Evolutionary conservation across 768 basidiomycete species (phyloP), one percentile per base, ranked within the genome.

Genomic region (Auricularia sp.): DNA sequence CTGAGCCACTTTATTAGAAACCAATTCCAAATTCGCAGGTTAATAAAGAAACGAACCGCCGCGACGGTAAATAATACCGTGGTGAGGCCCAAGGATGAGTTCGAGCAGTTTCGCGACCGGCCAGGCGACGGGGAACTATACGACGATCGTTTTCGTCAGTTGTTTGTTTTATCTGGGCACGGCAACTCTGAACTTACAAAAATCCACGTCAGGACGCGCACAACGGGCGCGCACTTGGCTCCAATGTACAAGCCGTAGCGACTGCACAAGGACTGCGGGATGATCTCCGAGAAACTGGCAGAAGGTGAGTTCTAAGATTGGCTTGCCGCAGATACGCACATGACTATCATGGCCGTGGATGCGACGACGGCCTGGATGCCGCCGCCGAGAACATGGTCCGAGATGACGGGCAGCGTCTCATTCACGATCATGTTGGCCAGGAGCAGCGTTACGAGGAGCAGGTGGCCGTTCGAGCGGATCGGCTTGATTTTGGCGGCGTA

Each of bases 391-490:
- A 93, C 79, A 3, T 84, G 83, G 71, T 91, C 89, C 11, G 88
- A 81, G 65, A 95, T 91, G 67, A 94, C 82, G 42, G 93, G 93
- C 3, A 93, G 83, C 0, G 89, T 81, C 76, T 93, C 92, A 72
- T 94, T 94, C 70, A 88, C 87, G 64, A 94, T 90, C 93, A 95
- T 94, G 75, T 95, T 94, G 39, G 88, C 87, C 36, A 94, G 77
- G 10, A 93, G 82, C 44, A 92, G 84, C 0, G 90, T 91, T 64
- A 91, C 90, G 65, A 93, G 83, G 10, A 93, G 79, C 36, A 91
- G 77, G 72, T 93, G 91, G 1, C 90, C 90, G 68, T 93, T 87
- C 77, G 86, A 79, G 64, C 92, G 87, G 60, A 96, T 86, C 12
- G 93, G 93, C 73, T 87, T 86, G 70, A 95, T 95, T 76, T 88